Base-by-base conservation (phyloP, 169 alveolate species). In the Eimeria acervulina region DNA sequence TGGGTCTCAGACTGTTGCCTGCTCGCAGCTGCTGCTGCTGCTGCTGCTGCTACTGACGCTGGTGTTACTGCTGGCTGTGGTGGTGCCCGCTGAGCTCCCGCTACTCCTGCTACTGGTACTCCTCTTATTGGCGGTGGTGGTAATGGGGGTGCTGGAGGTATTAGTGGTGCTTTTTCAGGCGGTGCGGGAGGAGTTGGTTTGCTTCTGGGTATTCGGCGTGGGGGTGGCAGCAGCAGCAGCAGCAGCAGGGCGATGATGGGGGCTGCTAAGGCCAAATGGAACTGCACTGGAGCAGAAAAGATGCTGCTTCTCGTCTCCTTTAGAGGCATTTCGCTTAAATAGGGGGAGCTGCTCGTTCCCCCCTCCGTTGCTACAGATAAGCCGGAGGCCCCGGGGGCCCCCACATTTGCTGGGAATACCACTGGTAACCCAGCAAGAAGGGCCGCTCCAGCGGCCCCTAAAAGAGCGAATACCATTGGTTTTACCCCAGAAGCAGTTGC, bases 301-400 rank as follows among this genome's bases (percentile, higher is more conserved):
- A 68, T 68, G 12, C n/a, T 68, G 26, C 23, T 31, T 13, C 13
- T 28, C 0, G 78, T 0, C 10, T n/a, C 44, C 26, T 23, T n/a
- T 23, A 68, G 44, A 10, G 44, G 40, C 23, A 68, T 0, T 21
- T 68, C 44, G 0, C 44, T 28, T 31, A 23, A 12, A 8, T 0
- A 42, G 13, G 10, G 40, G 4, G 44, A 4, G 44, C 44, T 68
- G 40, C 33, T 31, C 21, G 1, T 26, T 15, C 15, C 31, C 28
- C 33, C 80, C 26, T 28, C 44, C 12, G 44, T 0, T 8, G n/a
- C 44, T 68, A 13, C n/a, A 31, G 80, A 13, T 8, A 31, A 1
- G 0, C 33, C 47, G 80, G 80, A 47, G 80, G 38, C 74, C 74
- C 74, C 74, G 74, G 80, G 80, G 47, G 33, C 80, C 80, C 80